These are phyloP conservation scores for Microthyrium microscopicum DNA, from an alignment of 2,329 filamentous ascomycete species.

Conservation along the genomic window DNA sequence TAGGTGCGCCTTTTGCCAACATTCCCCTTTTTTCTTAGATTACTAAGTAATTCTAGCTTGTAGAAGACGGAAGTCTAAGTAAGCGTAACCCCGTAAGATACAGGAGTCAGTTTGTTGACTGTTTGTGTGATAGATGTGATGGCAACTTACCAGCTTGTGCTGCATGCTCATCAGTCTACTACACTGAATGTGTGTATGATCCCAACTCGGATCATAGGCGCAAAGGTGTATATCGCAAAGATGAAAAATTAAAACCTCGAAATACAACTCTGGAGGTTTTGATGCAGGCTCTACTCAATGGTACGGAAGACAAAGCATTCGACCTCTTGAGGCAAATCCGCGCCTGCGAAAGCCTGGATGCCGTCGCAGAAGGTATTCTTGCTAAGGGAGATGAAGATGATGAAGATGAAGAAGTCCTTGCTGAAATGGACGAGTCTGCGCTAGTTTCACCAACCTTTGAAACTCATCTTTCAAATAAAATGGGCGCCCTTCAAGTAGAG, in stretches of 20 bases:
- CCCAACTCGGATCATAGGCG: slow-evolving; percentile 90
- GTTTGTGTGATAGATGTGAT: slow-evolving; percentile 41
- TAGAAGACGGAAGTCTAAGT: slow-evolving; percentile 25
- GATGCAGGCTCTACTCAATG: slow-evolving; percentile 83
- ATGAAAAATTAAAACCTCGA: slow-evolving; percentile 74
- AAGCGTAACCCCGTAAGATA: slow-evolving; percentile 9
- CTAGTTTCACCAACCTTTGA: slow-evolving; percentile 36
- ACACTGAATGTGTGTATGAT: slow-evolving; percentile 82
- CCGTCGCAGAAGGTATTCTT: slow-evolving; percentile 43
- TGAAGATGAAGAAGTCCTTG: slow-evolving; percentile 27
- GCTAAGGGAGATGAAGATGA: slow-evolving; percentile 33
- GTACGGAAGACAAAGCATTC: slow-evolving; percentile 69
- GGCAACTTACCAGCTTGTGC: slow-evolving; percentile 83
- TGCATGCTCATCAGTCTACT: slow-evolving; percentile 89
- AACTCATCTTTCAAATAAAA: slow-evolving; percentile 73
- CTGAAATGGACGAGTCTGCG: slow-evolving; percentile 19
- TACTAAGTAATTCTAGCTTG: slow-evolving; percentile 13
- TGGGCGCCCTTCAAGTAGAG: slow-evolving; percentile 77
- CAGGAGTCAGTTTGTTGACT: slow-evolving; percentile 8
- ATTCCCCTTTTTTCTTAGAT: background rate
- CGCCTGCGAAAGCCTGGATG: slow-evolving; percentile 59
- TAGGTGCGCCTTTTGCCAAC: slow-evolving; percentile 4
- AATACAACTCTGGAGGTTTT: slow-evolving; percentile 83
- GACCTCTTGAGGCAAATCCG: slow-evolving; percentile 73
- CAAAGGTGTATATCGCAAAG: slow-evolving; percentile 93